These are phyloP conservation scores for Ascochyta clinopodiicola DNA, from an alignment of 2,329 filamentous ascomycete species.

Conservation along the genomic window DNA sequence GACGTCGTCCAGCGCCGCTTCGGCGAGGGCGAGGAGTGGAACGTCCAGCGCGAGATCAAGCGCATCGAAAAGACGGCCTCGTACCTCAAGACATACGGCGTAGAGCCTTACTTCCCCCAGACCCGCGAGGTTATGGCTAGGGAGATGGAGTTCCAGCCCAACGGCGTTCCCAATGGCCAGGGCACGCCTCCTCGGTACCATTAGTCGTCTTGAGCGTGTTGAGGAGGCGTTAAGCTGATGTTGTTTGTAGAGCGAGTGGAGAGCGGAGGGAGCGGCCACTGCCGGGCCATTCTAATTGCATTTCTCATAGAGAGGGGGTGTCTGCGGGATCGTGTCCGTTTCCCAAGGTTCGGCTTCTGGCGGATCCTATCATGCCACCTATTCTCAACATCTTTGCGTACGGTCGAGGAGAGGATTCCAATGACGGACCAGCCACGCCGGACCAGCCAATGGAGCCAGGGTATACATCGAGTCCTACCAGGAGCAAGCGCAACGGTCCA, in stretches of 20 bases:
- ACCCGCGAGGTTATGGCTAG: slow-evolving; percentile 59
- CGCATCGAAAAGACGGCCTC: slow-evolving; percentile 62
- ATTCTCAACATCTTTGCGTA: neutral
- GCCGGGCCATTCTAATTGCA: neutral
- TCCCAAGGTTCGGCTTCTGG: neutral
- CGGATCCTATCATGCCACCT: neutral
- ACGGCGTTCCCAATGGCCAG: slow-evolving; percentile 36
- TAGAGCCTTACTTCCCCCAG: slow-evolving; percentile 61
- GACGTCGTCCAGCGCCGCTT: slow-evolving; percentile 60
- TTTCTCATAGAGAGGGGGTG: neutral
- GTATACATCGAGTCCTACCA: no score
- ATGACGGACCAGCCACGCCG: neutral
- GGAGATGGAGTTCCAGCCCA: slow-evolving; percentile 46
- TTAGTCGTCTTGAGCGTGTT: slow-evolving; percentile 21
- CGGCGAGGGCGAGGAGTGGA: slow-evolving; percentile 60
- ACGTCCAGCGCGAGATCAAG: slow-evolving; percentile 60
- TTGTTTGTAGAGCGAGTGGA: slow-evolving; percentile 5
- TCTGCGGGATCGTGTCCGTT: neutral
- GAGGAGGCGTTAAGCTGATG: slow-evolving; percentile 23
- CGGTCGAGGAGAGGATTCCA: neutral
- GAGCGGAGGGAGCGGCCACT: neutral
- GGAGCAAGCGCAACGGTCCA: neutral
- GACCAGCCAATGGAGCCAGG: neutral
- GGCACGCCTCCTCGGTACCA: slow-evolving; percentile 47
- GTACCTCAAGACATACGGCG: slow-evolving; percentile 59